Evolutionary conservation across 768 basidiomycete species (phyloP).

Genomic region (Candolleomyces eurysporus): DNA sequence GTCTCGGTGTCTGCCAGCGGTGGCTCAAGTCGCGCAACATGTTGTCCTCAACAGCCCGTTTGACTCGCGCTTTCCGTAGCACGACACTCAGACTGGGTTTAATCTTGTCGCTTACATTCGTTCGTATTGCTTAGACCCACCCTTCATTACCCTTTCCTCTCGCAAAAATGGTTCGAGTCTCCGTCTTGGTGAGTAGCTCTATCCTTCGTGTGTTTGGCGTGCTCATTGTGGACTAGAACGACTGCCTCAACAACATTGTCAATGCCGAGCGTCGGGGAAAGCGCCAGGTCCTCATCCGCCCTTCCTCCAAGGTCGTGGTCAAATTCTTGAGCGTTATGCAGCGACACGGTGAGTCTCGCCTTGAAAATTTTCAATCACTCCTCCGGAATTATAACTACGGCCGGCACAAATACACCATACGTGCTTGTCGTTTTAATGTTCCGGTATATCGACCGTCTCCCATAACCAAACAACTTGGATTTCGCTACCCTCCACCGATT

Average conservation of each 20-base stretch:
- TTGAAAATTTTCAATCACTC: background rate
- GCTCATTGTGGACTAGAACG: constrained; percentile 32
- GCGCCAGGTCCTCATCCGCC: constrained; percentile 97
- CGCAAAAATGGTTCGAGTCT: constrained; percentile 77
- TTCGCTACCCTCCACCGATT: constrained; percentile 29
- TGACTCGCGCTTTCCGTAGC: constrained; percentile 82
- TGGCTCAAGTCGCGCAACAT: background rate
- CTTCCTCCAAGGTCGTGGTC: constrained; percentile 96
- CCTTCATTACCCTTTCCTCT: constrained; percentile 5
- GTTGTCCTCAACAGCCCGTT: constrained; percentile 40
- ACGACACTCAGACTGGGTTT: constrained; percentile 83
- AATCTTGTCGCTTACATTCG: constrained; percentile 33
- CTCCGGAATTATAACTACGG: constrained; percentile 88
- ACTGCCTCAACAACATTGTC: constrained; percentile 92
- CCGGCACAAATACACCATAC: constrained; percentile 59
- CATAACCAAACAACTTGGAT: constrained; percentile 62
- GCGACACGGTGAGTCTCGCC: constrained; percentile 77
- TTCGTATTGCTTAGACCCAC: constrained; percentile 6
- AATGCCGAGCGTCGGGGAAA: constrained; percentile 99
- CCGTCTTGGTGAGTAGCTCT: constrained; percentile 73
- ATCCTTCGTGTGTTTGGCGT: background rate
- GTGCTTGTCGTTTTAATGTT: constrained; percentile 81
- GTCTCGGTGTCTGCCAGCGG: constrained; percentile 18
- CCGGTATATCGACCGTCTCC: constrained; percentile 64
- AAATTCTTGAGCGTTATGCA: constrained; percentile 99